These are phyloP conservation scores for Endocarpon pusillum DNA, from an alignment of 495 filamentous ascomycete genomes.

Conservation along the genomic window DNA sequence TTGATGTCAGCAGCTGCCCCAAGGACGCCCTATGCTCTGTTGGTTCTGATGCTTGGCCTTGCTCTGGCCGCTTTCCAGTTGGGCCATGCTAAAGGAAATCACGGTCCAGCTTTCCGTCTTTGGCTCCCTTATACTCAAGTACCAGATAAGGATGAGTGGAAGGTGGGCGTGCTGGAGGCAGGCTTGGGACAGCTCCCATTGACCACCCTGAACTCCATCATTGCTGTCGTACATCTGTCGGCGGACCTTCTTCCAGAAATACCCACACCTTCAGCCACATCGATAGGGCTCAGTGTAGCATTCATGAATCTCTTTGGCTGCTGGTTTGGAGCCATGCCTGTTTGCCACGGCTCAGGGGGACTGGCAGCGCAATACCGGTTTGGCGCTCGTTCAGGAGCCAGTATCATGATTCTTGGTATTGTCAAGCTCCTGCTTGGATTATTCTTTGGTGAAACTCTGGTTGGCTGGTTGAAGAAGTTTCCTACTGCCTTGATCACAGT, in stretches of 20 bases:
- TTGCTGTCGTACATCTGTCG: conserved; percentile 64
- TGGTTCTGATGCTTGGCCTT: conserved; percentile 48
- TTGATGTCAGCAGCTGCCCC: conserved; percentile 40
- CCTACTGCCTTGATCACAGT: conserved; percentile 61
- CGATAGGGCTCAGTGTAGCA: conserved; percentile 63
- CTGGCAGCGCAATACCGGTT: conserved; percentile 81
- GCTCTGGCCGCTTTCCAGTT: conserved; percentile 29
- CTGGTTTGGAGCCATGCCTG: conserved; percentile 90
- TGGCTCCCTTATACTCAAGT: conserved; percentile 30
- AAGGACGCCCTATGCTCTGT: conserved; percentile 57
- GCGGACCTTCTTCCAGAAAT: conserved; percentile 54
- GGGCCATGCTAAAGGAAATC: conserved; percentile 6
- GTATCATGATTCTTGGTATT: conserved; percentile 59
- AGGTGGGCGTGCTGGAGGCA: conserved; percentile 32
- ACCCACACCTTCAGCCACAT: conserved; percentile 46
- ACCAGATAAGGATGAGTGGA: conserved; percentile 29
- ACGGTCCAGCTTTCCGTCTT: conserved; percentile 29
- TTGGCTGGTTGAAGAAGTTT: conserved; percentile 50
- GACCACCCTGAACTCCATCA: conserved; percentile 77
- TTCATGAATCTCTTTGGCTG: conserved; percentile 69
- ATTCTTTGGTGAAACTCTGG: conserved; percentile 48
- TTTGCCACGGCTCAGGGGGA: conserved; percentile 85
- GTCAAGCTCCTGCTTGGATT: conserved; percentile 64
- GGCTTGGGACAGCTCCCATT: conserved; percentile 77
- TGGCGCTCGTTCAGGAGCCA: conserved; percentile 72